These are phyloP conservation scores for Fusarium tupiense DNA, from an alignment of 2,329 filamentous ascomycete species.

Conservation along the genomic window DNA sequence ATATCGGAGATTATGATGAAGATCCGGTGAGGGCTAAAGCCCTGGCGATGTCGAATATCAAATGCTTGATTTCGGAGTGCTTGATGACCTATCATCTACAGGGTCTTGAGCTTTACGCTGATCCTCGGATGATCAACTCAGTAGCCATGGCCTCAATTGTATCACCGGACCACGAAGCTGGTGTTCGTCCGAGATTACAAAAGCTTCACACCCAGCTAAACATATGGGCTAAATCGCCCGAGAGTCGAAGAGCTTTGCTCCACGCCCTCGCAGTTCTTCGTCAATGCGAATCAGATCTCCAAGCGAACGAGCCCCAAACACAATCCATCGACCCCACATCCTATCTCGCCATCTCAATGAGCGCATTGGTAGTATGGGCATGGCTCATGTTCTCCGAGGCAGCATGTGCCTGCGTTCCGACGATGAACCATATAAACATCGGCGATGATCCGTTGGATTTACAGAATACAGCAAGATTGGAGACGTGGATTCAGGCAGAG, in stretches of 20 bases:
- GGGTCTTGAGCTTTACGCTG: conserved; percentile 49
- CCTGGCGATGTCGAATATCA: conserved; percentile 42
- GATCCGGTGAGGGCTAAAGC: conserved; percentile 38
- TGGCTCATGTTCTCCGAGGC: conserved; percentile 46
- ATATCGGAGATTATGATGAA: conserved; percentile 44
- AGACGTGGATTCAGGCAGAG: conserved; percentile 43
- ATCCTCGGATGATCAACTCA: conserved; percentile 45
- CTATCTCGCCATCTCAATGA: conserved; percentile 46
- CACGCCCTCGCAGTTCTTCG: conserved; percentile 49
- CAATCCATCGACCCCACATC: conserved; percentile 47
- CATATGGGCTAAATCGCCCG: conserved; percentile 45
- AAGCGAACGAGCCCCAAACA: conserved; percentile 22
- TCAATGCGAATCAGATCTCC: conserved; percentile 37
- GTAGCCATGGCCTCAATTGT: conserved; percentile 34
- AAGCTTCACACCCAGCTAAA: conserved; percentile 35
- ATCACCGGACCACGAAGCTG: conserved; percentile 15
- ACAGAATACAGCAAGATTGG: conserved; percentile 41
- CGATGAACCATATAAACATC: conserved; percentile 38
- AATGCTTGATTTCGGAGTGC: conserved; percentile 46
- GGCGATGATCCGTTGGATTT: conserved; percentile 33
- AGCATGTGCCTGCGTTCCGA: conserved; percentile 43
- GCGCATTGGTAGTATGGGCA: conserved; percentile 49
- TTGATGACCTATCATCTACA: conserved; percentile 51
- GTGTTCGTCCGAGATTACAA: conserved; percentile 28
- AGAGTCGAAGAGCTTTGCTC: conserved; percentile 47